Conservation (phyloP, 1,284 basidiomycete species). For the Trametes hirsuta region DNA sequence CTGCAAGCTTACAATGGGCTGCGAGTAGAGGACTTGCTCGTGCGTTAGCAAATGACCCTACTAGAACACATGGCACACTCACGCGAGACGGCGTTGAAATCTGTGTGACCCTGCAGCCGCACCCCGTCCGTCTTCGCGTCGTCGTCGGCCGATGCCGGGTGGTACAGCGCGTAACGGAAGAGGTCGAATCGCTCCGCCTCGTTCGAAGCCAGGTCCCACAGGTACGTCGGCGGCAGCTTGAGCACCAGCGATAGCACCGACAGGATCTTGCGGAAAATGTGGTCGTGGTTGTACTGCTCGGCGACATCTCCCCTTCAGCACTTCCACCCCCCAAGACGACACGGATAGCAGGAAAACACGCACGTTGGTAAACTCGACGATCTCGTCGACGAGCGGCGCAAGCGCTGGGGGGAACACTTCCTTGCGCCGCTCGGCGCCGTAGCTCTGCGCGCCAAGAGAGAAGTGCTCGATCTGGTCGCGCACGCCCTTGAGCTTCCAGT, state of each 20-base stretch:
- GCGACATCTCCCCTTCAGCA: neutral
- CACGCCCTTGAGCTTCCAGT: slow-evolving; percentile 17
- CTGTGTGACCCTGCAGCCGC: slow-evolving; percentile 15
- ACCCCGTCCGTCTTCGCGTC: slow-evolving; percentile 13
- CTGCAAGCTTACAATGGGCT: slow-evolving; percentile 53
- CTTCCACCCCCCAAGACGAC: neutral
- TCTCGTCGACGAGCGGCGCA: slow-evolving; percentile 38
- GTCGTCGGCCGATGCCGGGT: slow-evolving; percentile 8
- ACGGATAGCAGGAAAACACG: neutral
- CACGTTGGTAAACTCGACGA: slow-evolving; percentile 37
- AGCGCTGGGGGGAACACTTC: slow-evolving; percentile 28
- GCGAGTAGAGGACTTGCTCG: slow-evolving; percentile 46
- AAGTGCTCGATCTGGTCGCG: slow-evolving; percentile 16
- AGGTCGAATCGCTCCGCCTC: slow-evolving; percentile 7
- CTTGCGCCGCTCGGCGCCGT: slow-evolving; percentile 29
- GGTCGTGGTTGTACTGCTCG: slow-evolving; percentile 15
- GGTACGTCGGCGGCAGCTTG: slow-evolving; percentile 8
- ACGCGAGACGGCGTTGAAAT: slow-evolving; percentile 11
- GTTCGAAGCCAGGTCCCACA: slow-evolving; percentile 10
- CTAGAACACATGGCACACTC: neutral
- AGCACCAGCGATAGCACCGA: slow-evolving; percentile 16
- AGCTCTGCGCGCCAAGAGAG: slow-evolving; percentile 8
- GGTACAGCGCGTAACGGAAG: slow-evolving; percentile 15
- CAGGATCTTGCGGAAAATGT: slow-evolving; percentile 17
- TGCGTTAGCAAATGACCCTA: slow-evolving; percentile 35